Base-by-base conservation (phyloP, 2,329 filamentous ascomycete species). In the Thelonectria blattea region DNA sequence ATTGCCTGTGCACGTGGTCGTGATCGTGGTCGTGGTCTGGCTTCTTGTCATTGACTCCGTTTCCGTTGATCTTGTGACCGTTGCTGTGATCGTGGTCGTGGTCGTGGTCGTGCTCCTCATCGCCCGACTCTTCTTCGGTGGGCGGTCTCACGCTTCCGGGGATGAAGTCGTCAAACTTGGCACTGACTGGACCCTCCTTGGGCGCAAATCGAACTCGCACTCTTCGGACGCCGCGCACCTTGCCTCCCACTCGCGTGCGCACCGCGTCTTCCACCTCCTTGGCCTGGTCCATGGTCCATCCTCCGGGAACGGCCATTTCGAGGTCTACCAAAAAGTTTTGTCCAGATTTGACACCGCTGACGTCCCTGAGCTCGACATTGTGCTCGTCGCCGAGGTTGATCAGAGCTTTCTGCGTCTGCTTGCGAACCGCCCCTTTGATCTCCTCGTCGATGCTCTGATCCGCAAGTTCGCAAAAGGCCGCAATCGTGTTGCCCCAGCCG, bases 281-380 rank as follows among this genome's bases (percentile, higher is more conserved):
- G 8, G 89, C 85, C 56, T 90, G 85, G 54, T 88, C 85, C 6
- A 99, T 80, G 0, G 90, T 90, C 90, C 91, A 96, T 34, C 81
- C 79, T 20, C 83, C 85, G 0, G 94, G 92, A 15, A 96, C 91
- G 2, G 87, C 90, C 62, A 98, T 78, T 75, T 97, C 93, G 8
- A 99, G 76, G 69, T 98, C 95, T 68, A 98, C 88, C 30, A 98
- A 82, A 74, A 96, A 97, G 79, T 97, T 99, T 76, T 97, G 95
- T 30, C 95, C 95, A 3, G 92, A 95, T 79, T 99, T 99, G 77
- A 97, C 85, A 56, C 95, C 95, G 65, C 92, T 91, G 3, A 98
- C 85, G 46, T 91, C 90, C 46, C 90, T 85, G 47, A 97, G 79
- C 71, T 91, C 87, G 9, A 93, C 83, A 56, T 88, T 78, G 49